Evolutionary conservation across 2,329 filamentous ascomycete species (phyloP).

Genomic region (Podosphaera xanthii): DNA sequence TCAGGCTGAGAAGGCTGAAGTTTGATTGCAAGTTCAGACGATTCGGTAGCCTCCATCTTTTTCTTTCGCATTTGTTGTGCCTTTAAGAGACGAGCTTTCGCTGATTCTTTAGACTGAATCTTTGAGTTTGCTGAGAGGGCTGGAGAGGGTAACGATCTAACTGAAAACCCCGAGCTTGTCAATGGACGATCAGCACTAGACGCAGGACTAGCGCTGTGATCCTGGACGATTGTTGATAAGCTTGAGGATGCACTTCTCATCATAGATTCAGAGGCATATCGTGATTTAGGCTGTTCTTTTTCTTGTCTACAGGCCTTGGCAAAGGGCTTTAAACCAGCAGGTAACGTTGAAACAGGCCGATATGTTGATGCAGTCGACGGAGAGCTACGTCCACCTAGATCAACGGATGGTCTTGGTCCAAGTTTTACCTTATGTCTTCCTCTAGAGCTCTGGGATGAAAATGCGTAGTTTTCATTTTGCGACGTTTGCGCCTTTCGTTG

Average conservation of each 20-base stretch:
- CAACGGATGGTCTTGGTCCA: conserved; percentile 59
- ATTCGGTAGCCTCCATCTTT: conserved; percentile 28
- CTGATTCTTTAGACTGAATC: conserved; percentile 44
- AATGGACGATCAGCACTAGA: conserved; percentile 16
- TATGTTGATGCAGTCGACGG: conserved; percentile 33
- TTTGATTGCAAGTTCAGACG: neutral
- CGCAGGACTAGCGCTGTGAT: conserved; percentile 8
- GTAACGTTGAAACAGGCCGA: conserved; percentile 56
- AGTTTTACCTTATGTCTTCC: conserved; percentile 70
- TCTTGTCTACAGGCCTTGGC: conserved; percentile 32
- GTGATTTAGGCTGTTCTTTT: conserved; percentile 21
- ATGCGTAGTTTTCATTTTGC: conserved; percentile 27
- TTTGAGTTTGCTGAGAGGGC: conserved; percentile 13
- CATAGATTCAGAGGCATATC: conserved; percentile 10
- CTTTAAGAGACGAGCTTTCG: conserved; percentile 85
- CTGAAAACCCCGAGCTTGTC: conserved; percentile 11
- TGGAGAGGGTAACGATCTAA: conserved; percentile 8
- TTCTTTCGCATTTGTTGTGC: conserved; percentile 76
- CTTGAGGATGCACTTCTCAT: conserved; percentile 12
- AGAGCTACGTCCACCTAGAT: conserved; percentile 37
- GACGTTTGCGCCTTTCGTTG: conserved; percentile 22
- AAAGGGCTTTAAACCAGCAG: conserved; percentile 53
- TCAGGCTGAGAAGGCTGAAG: neutral
- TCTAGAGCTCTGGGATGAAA: conserved; percentile 24
- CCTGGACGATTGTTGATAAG: neutral